Percentiles rank a stretch among this genome's conserved stretches.
phyloP scores from a whole-genome alignment of 2,329 filamentous ascomycete genomes.

The Fusarium sp. region DNA sequence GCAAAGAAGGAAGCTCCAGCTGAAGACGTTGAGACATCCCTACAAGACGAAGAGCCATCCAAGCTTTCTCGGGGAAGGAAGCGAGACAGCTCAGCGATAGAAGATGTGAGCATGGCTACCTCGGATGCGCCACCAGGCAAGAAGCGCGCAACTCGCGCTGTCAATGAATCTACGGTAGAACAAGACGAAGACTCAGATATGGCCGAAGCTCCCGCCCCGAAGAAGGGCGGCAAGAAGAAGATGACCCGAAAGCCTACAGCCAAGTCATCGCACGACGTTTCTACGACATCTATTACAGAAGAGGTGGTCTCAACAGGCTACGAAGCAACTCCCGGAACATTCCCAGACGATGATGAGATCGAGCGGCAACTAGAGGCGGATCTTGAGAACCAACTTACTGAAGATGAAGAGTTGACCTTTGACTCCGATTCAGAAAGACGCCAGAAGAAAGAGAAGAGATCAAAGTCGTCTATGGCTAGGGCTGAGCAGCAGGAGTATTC shows the following conservation, averaged over 20 bases:
- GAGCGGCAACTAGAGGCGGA: constrained; percentile 74
- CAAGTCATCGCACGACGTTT: constrained; percentile 52
- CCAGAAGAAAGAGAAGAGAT: constrained; percentile 48
- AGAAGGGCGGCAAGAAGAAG: constrained; percentile 52
- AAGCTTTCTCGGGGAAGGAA: constrained; percentile 68
- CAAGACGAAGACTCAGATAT: constrained; percentile 55
- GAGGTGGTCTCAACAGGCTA: constrained; percentile 63
- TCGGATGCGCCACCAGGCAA: constrained; percentile 66
- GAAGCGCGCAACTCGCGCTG: constrained; percentile 64
- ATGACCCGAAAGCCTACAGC: constrained; percentile 55
- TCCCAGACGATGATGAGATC: constrained; percentile 72
- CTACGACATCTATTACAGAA: constrained; percentile 63
- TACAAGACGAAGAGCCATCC: constrained; percentile 39
- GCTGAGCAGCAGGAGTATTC: constrained; percentile 47
- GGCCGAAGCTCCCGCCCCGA: constrained; percentile 50
- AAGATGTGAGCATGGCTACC: constrained; percentile 57
- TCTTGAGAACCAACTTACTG: constrained; percentile 66
- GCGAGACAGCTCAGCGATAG: constrained; percentile 69
- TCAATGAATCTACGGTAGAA: constrained; percentile 54
- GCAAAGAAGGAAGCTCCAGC: constrained; percentile 64
- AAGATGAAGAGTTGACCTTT: constrained; percentile 62
- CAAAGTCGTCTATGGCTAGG: constrained; percentile 46
- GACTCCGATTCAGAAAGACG: constrained; percentile 60
- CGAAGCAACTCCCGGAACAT: constrained; percentile 52
- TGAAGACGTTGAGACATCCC: constrained; percentile 54